These are phyloP conservation scores for Eragrostis nindensis DNA, from an alignment of 176 grass and related monocot species.

Conservation along the genomic window DNA sequence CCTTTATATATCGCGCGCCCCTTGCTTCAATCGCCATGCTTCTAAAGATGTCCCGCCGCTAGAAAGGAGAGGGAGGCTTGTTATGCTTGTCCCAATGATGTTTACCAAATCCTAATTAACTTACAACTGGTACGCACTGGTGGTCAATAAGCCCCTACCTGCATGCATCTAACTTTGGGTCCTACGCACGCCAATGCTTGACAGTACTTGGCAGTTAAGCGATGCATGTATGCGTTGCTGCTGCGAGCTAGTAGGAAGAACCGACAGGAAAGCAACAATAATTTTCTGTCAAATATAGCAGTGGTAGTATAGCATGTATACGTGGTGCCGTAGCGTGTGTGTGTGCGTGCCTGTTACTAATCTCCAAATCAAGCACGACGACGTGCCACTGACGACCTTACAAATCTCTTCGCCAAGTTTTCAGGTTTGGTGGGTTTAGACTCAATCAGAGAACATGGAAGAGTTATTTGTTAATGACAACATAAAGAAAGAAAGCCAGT, in stretches of 20 bases:
- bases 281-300: slow-evolving; percentile 23
- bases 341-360: slow-evolving; percentile 29
- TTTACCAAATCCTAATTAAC: slow-evolving; percentile 50
- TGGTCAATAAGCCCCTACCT: slow-evolving; percentile 47
- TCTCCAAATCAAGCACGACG: slow-evolving; percentile 43
- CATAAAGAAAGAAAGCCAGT: not conserved
- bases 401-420: not conserved
- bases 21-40: slow-evolving; percentile 59
- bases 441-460: slow-evolving; percentile 18
- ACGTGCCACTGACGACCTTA: slow-evolving; percentile 37
- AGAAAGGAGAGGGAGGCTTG: not conserved
- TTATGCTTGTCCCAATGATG: slow-evolving; percentile 35
- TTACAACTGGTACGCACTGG: slow-evolving; percentile 26
- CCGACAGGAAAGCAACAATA: slow-evolving; percentile 45
- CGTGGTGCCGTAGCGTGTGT: not conserved
- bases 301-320: not conserved
- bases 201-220: slow-evolving; percentile 46
- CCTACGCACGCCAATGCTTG: slow-evolving; percentile 51
- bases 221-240: slow-evolving; percentile 34
- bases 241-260: slow-evolving; percentile 24
- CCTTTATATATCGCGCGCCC: not conserved
- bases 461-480: not conserved
- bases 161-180: slow-evolving; percentile 53
- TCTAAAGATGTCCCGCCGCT: slow-evolving; percentile 2
- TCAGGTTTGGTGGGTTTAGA: slow-evolving; percentile 17